These are phyloP conservation scores for Cladosporium sp. DNA, from an alignment of 2,329 filamentous ascomycete genomes.

Conservation along the genomic window DNA sequence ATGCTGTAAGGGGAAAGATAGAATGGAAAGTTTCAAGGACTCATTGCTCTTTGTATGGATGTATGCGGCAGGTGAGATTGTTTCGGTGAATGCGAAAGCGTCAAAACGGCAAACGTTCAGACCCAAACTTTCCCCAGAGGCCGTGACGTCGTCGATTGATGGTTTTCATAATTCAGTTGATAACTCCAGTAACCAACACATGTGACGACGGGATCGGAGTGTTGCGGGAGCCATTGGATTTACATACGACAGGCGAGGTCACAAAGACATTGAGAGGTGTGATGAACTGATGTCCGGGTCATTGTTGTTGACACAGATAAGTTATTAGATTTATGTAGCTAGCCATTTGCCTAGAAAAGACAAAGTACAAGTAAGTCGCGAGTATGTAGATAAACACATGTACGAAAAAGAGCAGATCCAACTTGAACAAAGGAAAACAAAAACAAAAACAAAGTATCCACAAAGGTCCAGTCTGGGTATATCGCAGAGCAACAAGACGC, in stretches of 20 bases:
- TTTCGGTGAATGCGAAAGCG: not conserved
- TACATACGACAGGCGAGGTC: too few species aligned
- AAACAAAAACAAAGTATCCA: conserved; percentile 6
- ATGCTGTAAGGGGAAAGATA: conserved; percentile 8
- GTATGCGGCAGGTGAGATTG: not conserved
- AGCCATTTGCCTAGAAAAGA: not conserved
- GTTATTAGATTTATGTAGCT: not conserved
- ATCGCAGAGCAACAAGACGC: conserved; percentile 13
- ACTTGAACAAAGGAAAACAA: conserved; percentile 1
- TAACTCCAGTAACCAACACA: too few species aligned
- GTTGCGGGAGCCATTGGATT: too few species aligned
- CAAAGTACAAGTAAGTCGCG: too few species aligned
- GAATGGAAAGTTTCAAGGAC: conserved; percentile 5
- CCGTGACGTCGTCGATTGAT: conserved; percentile 3
- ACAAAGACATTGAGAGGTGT: too few species aligned
- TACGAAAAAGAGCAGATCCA: conserved; percentile 1
- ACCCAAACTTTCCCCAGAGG: conserved; percentile 7
- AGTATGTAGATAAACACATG: too few species aligned
- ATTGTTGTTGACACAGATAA: not conserved
- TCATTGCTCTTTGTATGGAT: not conserved
- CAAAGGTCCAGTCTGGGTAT: conserved; percentile 20
- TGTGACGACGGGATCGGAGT: too few species aligned
- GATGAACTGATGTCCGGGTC: too few species aligned
- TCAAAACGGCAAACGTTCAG: too few species aligned
- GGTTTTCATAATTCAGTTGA: too few species aligned